phyloP scores from a whole-genome alignment of 441 rosid genomes.

The Syzygium malaccense region DNA sequence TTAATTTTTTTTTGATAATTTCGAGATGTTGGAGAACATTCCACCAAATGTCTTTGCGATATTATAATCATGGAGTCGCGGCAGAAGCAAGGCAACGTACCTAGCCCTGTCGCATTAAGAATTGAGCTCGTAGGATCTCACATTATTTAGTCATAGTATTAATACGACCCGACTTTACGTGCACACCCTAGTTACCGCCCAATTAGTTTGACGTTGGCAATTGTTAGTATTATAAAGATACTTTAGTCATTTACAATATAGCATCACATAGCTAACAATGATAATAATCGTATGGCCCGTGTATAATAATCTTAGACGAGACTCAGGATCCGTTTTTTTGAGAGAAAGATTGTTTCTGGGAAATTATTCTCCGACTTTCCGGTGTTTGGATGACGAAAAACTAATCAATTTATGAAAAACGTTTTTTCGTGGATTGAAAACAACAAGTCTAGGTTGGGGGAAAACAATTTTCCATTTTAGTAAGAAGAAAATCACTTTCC shows the following conservation, averaged over 20 bases:
- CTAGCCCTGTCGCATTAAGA: neutral
- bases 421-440: neutral
- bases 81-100: neutral
- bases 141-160: neutral
- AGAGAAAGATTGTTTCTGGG: neutral
- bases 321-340: too few species aligned
- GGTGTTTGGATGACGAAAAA: accelerated
- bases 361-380: neutral
- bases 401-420: neutral
- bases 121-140: neutral
- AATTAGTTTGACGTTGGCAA: too few species aligned
- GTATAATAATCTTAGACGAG: neutral
- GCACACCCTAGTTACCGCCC: neutral
- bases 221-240: neutral
- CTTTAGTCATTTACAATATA: neutral
- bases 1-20: neutral
- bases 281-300: too few species aligned
- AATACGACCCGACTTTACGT: too few species aligned
- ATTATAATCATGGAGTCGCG: neutral
- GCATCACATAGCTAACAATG: too few species aligned
- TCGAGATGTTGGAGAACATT: neutral
- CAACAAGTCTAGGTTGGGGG: accelerated
- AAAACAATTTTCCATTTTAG: neutral
- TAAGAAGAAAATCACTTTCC: neutral
- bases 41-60: neutral